Base-by-base conservation (phyloP, 257 asterid genomes). In the Jacaranda copaia region DNA sequence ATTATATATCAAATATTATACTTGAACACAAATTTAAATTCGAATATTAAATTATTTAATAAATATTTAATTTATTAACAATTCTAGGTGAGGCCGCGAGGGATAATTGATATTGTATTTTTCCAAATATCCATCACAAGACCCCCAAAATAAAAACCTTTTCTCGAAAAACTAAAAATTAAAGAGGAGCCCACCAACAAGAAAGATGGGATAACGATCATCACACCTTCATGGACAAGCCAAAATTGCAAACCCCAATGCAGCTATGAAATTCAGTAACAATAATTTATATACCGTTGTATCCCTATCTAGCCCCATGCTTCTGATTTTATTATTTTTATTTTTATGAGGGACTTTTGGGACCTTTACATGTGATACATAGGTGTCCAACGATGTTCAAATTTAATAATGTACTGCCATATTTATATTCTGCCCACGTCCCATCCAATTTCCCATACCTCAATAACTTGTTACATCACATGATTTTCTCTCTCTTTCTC, bases 201-300 rank as follows among this genome's bases (percentile, higher is more conserved):
- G 5, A 45, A 76, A 73, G 18, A 58, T 13, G 36, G 48, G 10
- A 39, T 56, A 15, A 25, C 57, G 57, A 68, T 38, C 32, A 6
- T 55, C 38, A 49, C 43, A 40, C 78, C 57, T 86, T 16, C 79
- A 76, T 72, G 42, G 14, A 35, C 75, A 84, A 72, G 84, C 83
- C 83, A 59, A 78, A 76, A 13, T 60, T 72, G 52, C 19, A 12
- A 20, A 65, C 80, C 80, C 80, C 83, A 6, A 84, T 63, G 81
- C 16, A 32, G 45, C 38, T 40, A 25, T 40, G 8, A 15, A 18
- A 8, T 11, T 35, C 2, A 38, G 18, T n/a, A 1, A 25, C 32
- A 51, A 56, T 43, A 46, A 4, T 57, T 51, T 3, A 1, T 11
- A 2, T 51, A 51, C 3, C 3, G 18, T 51, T 11, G 19, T 46